phyloP scores from a whole-genome alignment of 2,329 filamentous ascomycete species.

The Chaetomium sp. region DNA sequence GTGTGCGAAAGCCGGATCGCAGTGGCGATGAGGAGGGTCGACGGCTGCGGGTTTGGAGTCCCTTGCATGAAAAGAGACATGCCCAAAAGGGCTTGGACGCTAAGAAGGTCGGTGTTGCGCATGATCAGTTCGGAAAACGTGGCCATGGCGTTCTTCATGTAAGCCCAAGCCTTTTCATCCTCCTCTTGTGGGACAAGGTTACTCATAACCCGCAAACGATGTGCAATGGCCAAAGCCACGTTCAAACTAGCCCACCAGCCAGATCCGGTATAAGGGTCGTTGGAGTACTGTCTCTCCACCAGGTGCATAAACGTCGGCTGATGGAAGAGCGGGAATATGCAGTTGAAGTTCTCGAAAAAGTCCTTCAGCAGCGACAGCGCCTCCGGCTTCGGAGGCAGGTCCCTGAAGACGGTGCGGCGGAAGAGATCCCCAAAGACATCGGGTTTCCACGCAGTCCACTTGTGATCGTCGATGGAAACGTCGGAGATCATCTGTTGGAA shows the following conservation, averaged over 20 bases:
- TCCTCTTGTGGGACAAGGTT: slow-evolving; percentile 86
- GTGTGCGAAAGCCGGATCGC: slow-evolving; percentile 88
- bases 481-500: slow-evolving; percentile 94
- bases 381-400: slow-evolving; percentile 78
- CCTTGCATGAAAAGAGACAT: slow-evolving; percentile 95
- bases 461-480: slow-evolving; percentile 86
- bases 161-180: slow-evolving; percentile 90
- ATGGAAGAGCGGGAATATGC: slow-evolving; percentile 96
- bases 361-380: slow-evolving; percentile 83
- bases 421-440: slow-evolving; percentile 94
- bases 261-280: slow-evolving; percentile 86
- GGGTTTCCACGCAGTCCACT: slow-evolving; percentile 97
- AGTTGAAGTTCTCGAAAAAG: slow-evolving; percentile 98
- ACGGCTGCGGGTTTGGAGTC: slow-evolving; percentile 91
- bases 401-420: slow-evolving; percentile 73
- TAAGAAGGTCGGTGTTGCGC: slow-evolving; percentile 90
- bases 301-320: slow-evolving; percentile 98
- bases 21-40: slow-evolving; percentile 83
- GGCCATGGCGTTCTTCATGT: slow-evolving; percentile 93
- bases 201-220: slow-evolving; percentile 90
- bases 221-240: slow-evolving; percentile 85
- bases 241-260: slow-evolving; percentile 99
- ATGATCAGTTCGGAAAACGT: slow-evolving; percentile 90
- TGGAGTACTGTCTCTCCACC: slow-evolving; percentile 87
- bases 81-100: slow-evolving; percentile 86